Base-by-base conservation (phyloP, 306 rosid genomes). In the Trifolium fragiferum region DNA sequence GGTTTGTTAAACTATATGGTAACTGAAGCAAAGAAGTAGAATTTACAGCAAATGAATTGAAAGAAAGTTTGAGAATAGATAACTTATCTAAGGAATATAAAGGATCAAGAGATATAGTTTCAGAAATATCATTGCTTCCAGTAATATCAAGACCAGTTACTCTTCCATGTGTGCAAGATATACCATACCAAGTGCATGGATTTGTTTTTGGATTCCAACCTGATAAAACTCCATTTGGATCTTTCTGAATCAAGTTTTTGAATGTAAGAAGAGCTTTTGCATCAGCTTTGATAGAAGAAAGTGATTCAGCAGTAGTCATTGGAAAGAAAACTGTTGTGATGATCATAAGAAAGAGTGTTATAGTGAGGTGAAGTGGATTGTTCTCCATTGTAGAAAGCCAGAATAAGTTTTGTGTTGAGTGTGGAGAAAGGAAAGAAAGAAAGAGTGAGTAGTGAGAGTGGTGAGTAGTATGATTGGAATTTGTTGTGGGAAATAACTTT, bases 161-260 rank as follows among this genome's bases (percentile, higher is more conserved):
- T 75, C 98, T 87, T 53, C 84, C 85, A n/a, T 27, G 33, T 7
- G 88, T 84, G 84, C 98, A 93, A 61, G 97, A 40, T 51, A 93
- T 80, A 43, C 98, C 98, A 76, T 80, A 41, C 98, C 98, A 93
- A 53, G 68, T 84, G 89, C 98, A 93, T 59, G 90, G 89, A 40
- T 80, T 86, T 40, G 47, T 87, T 8, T 37, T 80, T 25, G 67
- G 79, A 77, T 88, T 77, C 98, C 98, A 93, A 47, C 80, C 78
- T 55, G 93, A 84, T 60, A 93, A 68, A 19, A 81, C 85, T 67
- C 88, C 88, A 68, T 57, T 80, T 15, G 93, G 92, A 81, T 93
- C 98, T 49, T 83, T 87, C 43, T 81, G 81, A 58, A 93, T 78
- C 86, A 78, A 75, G 76, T 85, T 88, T 82, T 88, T 93, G 86